Base-by-base conservation (phyloP, 345 rosid species). In the Ceriops zippeliana region DNA sequence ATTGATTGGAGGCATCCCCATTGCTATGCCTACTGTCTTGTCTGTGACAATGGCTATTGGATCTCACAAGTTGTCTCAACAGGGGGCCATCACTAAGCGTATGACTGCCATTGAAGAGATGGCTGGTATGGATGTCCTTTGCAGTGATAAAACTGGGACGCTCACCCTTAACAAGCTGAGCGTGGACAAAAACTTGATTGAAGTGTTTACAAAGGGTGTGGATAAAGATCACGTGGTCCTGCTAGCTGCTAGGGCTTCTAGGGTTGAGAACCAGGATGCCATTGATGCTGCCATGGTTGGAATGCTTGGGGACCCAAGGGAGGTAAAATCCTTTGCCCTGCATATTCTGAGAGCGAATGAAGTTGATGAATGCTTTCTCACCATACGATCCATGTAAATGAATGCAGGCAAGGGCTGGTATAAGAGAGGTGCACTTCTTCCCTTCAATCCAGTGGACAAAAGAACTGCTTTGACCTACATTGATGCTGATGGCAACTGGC, bases 21-120 rank as follows among this genome's bases (percentile, higher is more conserved):
- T 87, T 66, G 97, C 97, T 42, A 90, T 90, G 96, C 92, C 96
- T 15, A 87, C 96, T 0, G 89, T 85, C 54, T 66, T 85, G 82
- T 90, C 96, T 0, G 96, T 90, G 30, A 90, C 96, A 1, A 90
- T 90, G 96, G 93, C 96, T 61, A 90, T 90, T 76, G 96, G 96
- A 16, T 90, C 96, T 42, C 96, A 90, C 77, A 81, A 77, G 58
- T 66, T 90, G 34, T 79, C 96, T 73, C 77, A 84, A 72, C 96
- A 91, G 72, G 97, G 96, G 46, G 97, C 97, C 57, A 91, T 91
- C 69, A 91, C 97, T 2, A 91, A 91, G 81, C 82, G 97, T 30
- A 91, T 91, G 97, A 89, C 96, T 54, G 96, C 97, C 42, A 91
- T 91, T 5, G 97, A 91, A 70, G 96, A 91, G 73, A 83, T 89